A percentile compares a stretch with the other conserved stretches of the same genome.
phyloP scores from a whole-genome alignment of 2,329 filamentous ascomycete genomes.

The Sporothrix curviconia region DNA sequence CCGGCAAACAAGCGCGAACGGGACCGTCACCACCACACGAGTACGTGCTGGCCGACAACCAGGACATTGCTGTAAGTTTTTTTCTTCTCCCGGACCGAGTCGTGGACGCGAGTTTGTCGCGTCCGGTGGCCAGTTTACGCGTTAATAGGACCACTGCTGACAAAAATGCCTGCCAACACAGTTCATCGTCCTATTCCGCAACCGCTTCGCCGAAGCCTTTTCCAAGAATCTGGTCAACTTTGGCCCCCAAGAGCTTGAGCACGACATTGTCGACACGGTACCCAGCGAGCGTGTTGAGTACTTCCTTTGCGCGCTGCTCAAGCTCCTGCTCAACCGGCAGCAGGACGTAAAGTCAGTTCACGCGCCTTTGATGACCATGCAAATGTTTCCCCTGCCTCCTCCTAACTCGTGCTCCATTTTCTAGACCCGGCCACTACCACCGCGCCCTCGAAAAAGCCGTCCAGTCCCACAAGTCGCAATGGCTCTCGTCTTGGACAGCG shows the following conservation, averaged over 20 bases:
- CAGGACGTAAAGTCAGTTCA: slow-evolving; percentile 94
- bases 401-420: too few relatives aligned
- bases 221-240: slow-evolving; percentile 82
- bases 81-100: slow-evolving; percentile 17
- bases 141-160: slow-evolving; percentile 20
- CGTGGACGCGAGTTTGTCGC: slow-evolving; percentile 48
- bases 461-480: slow-evolving; percentile 76
- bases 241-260: slow-evolving; percentile 91
- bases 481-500: slow-evolving; percentile 77
- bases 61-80: slow-evolving; percentile 79
- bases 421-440: slow-evolving; percentile 82
- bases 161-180: slow-evolving; percentile 37
- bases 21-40: slow-evolving; percentile 82
- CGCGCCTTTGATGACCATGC: too few relatives aligned
- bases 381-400: too few relatives aligned
- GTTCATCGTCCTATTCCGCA: slow-evolving; percentile 98
- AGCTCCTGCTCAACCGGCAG: slow-evolving; percentile 88
- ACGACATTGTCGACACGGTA: slow-evolving; percentile 67
- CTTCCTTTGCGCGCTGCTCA: slow-evolving; percentile 81
- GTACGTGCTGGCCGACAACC: slow-evolving; percentile 81
- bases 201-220: slow-evolving; percentile 84
- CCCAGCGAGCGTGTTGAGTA: slow-evolving; percentile 82
- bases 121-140: slow-evolving; percentile 28
- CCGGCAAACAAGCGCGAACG: slow-evolving; percentile 66
- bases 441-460: slow-evolving; percentile 92